Base-by-base conservation (phyloP, 2,329 filamentous ascomycete species). In the Tympanopsis confertula region DNA sequence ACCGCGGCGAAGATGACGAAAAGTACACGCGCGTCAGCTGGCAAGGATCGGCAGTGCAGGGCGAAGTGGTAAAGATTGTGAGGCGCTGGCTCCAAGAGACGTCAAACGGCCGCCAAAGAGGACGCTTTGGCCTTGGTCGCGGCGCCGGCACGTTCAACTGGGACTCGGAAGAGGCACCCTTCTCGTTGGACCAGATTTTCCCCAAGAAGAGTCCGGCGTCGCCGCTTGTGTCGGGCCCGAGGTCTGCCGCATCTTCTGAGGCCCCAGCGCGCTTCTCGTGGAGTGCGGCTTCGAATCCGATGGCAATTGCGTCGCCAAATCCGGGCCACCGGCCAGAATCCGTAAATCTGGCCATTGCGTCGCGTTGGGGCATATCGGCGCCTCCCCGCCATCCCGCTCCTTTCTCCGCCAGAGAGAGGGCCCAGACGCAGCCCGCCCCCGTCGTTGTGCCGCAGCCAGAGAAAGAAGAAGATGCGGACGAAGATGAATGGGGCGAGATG, bases 81-180 rank as follows among this genome's bases (percentile, higher is more conserved):
- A 64, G 70, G 19, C 65, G 73, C 19, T 82, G 78, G 78, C 76
- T 80, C 65, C 72, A 78, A 45, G 71, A 80, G 46, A 75, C 77
- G 45, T 71, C 71, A 0, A 69, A 74, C 19, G 73, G 2, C 65
- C 18, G 47, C 61, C 1, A 55, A 60, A 35, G 55, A 26, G 37
- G 7, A 26, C 22, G 62, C 13, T 48, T 49, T 1, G 57, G 55
- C 1, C 52, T 52, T 14, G 60, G 63, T 14, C 67, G 65, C 28
- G 62, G 61, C 4, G 65, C 62, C 40, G 65, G 63, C 22, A 63
- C 71, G 45, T 81, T 80, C 52, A 72, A 75, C 20, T 81, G 76
- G 76, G 70, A 78, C 44, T 67, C 66, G 13, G 61, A 63, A 14
- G 63, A 66, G 0, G 61, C 67, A 20, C 62, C 65, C 7, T 58